Evolutionary conservation across 176 grass and related monocot genomes (phyloP).

Genomic region (Aegilops umbellulata): DNA sequence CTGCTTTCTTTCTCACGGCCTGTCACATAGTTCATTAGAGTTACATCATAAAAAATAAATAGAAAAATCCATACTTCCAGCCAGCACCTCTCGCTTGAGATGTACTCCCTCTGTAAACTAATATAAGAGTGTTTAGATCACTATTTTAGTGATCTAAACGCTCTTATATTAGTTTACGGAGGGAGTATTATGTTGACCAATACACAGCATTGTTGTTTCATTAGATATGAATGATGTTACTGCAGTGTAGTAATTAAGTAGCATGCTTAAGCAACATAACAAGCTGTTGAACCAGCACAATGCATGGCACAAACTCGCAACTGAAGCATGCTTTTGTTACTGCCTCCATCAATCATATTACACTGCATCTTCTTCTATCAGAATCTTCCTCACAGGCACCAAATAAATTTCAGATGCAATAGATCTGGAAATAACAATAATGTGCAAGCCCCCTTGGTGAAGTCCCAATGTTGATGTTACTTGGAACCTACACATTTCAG

Average conservation of each 20-base stretch:
- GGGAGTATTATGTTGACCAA: too few relatives aligned
- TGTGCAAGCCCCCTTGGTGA: neutral
- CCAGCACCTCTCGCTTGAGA: neutral
- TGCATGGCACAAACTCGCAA: too few relatives aligned
- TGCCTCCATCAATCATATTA: neutral
- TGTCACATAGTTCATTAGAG: neutral
- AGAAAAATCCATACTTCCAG: neutral
- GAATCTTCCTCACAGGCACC: neutral
- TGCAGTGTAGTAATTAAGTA: too few relatives aligned
- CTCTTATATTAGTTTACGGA: too few relatives aligned
- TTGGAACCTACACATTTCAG: neutral
- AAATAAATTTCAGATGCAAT: neutral
- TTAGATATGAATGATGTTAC: too few relatives aligned
- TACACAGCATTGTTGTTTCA: too few relatives aligned
- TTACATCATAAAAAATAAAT: neutral
- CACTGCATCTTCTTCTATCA: neutral
- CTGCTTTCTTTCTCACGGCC: neutral
- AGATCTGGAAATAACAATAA: neutral
- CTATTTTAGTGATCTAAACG: too few relatives aligned
- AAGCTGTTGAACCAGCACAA: too few relatives aligned
- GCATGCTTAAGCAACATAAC: too few relatives aligned
- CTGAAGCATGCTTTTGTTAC: too few relatives aligned
- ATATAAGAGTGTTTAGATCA: too few relatives aligned
- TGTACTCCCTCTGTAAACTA: neutral
- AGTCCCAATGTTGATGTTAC: neutral